phyloP scores from a whole-genome alignment of 192 early-diverging fungal genomes.

The Backusella mclennaniae region DNA sequence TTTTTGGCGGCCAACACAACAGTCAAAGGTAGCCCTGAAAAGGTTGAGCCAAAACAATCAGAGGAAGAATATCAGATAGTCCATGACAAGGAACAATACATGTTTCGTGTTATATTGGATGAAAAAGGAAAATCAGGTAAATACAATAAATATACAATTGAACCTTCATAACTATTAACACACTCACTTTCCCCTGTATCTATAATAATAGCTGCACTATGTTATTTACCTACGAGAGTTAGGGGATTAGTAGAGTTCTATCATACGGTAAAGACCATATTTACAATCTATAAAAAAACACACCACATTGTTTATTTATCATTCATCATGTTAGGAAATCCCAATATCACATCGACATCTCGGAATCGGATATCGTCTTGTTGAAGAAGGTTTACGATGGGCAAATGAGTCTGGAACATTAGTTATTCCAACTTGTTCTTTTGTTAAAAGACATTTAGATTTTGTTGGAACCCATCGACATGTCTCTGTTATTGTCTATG shows the following conservation, averaged over 20 bases:
- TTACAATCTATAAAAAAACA: not conserved
- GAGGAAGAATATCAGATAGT: slow-evolving; percentile 2
- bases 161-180: not conserved
- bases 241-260: slow-evolving; percentile 2
- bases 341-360: slow-evolving; percentile 18
- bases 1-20: not conserved
- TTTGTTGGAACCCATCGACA: not conserved
- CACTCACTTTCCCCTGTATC: not conserved
- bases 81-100: slow-evolving; percentile 16
- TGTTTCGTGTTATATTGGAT: slow-evolving; percentile 19
- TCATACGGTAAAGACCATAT: slow-evolving; percentile 7
- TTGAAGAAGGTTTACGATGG: slow-evolving; percentile 13
- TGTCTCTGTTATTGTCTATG: not conserved
- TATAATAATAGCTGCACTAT: slow-evolving; percentile 14
- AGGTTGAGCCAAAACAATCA: not conserved
- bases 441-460: slow-evolving; percentile 19
- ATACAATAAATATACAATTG: not conserved
- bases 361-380: slow-evolving; percentile 17
- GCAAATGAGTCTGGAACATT: slow-evolving; percentile 13
- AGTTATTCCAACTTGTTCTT: slow-evolving; percentile 24
- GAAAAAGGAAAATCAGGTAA: slow-evolving; percentile 13
- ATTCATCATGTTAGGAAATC: slow-evolving; percentile 23
- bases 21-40: not conserved
- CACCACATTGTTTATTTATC: not conserved
- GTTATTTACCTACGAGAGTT: slow-evolving; percentile 18